These are phyloP conservation scores for Castanopsis chinensis DNA, from an alignment of 306 rosid genomes.

Conservation along the genomic window DNA sequence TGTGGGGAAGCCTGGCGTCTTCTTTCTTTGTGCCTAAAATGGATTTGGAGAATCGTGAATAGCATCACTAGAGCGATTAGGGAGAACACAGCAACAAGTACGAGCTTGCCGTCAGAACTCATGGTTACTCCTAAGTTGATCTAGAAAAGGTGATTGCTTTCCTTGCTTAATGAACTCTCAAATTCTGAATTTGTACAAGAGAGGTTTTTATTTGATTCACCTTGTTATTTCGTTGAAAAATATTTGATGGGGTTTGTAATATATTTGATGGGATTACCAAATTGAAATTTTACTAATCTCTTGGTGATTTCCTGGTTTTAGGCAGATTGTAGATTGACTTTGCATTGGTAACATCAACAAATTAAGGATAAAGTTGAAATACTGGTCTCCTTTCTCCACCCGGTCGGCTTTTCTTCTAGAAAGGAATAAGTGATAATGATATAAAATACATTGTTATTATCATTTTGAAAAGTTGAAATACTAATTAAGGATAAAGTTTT, in stretches of 20 bases:
- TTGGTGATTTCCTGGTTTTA: no score
- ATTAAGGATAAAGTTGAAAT: no score
- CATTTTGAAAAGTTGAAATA: no score
- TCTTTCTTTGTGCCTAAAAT: not conserved
- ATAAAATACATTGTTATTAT: no score
- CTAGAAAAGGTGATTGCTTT: not conserved
- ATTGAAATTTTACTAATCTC: no score
- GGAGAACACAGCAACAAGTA: constrained; percentile 21
- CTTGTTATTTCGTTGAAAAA: not conserved
- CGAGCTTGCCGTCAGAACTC: constrained; percentile 13
- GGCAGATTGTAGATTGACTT: no score
- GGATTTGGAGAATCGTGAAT: constrained; percentile 10
- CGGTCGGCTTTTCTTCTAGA: no score
- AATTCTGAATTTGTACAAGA: not conserved
- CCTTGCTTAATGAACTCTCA: not conserved
- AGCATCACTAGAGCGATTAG: constrained; percentile 19
- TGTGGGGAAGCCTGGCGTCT: not conserved
- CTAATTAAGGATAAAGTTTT: no score
- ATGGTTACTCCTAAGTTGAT: constrained; percentile 7
- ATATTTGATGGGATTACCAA: no score
- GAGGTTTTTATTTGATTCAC: not conserved
- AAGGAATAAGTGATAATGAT: no score
- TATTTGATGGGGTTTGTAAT: not conserved
- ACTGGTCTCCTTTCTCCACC: no score
- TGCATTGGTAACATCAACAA: no score